Evolutionary conservation across 352 stramenopile genomes (phyloP).

Genomic region (Aphanomyces euteiches): DNA sequence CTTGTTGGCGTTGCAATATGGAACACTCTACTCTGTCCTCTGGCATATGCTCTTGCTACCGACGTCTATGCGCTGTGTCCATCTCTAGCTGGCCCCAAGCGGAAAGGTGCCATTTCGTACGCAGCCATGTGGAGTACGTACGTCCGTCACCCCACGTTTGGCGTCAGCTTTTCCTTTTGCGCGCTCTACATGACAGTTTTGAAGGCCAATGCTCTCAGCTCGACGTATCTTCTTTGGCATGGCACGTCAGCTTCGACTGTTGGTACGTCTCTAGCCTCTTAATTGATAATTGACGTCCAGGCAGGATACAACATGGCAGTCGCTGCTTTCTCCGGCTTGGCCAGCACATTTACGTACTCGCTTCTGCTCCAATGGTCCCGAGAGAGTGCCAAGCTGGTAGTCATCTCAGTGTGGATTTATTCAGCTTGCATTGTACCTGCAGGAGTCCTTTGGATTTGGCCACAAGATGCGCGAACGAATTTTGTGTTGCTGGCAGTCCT

Average conservation of each 20-base stretch:
- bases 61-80: conserved; percentile 62
- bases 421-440: conserved; percentile 39
- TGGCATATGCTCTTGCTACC: conserved; percentile 64
- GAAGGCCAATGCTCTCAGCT: conserved; percentile 45
- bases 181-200: conserved; percentile 61
- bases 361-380: conserved; percentile 35
- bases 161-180: conserved; percentile 52
- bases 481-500: conserved; percentile 49
- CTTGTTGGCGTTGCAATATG: conserved; percentile 46
- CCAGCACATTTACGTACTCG: conserved; percentile 51
- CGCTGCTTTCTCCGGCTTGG: conserved; percentile 44
- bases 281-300: background rate
- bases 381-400: conserved; percentile 44
- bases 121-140: conserved; percentile 44
- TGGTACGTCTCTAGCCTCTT: conserved; percentile 31
- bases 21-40: conserved; percentile 68
- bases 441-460: conserved; percentile 42
- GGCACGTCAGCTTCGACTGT: conserved; percentile 45
- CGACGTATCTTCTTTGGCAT: conserved; percentile 55
- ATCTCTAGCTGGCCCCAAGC: conserved; percentile 40
- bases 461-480: conserved; percentile 36
- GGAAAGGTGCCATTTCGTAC: conserved; percentile 33
- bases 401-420: conserved; percentile 56
- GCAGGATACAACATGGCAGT: conserved; percentile 34
- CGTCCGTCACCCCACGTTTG: conserved; percentile 49